A percentile compares a stretch with the other conserved stretches of the same genome.
These are phyloP conservation scores for Fusarium sp. DNA, from an alignment of 2,329 filamentous ascomycete genomes.

Conservation along the genomic window DNA sequence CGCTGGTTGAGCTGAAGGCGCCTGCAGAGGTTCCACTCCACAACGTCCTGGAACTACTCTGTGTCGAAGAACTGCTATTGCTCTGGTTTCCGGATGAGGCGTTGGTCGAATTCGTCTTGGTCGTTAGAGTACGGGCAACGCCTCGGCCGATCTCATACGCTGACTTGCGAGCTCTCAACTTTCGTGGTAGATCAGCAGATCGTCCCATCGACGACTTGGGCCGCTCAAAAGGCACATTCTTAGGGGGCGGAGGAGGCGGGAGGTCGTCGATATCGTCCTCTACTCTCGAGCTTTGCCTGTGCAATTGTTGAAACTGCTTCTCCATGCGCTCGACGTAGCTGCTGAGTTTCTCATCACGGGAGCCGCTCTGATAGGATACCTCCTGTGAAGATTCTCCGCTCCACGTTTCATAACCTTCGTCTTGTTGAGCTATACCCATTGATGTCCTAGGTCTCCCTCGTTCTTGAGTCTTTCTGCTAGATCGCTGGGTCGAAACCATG, in stretches of 20 bases:
- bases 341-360: constrained; percentile 68
- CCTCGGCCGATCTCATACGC: constrained; percentile 77
- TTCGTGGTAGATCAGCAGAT: constrained; percentile 52
- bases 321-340: constrained; percentile 96
- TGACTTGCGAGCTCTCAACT: constrained; percentile 71
- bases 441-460: constrained; percentile 69
- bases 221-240: constrained; percentile 59
- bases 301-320: constrained; percentile 75
- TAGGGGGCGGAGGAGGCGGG: constrained; percentile 67
- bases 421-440: constrained; percentile 69
- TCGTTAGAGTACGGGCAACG: constrained; percentile 82
- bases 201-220: constrained; percentile 67
- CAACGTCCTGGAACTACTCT: constrained; percentile 81
- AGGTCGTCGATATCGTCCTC: constrained; percentile 56
- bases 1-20: constrained; percentile 92
- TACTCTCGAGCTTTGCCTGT: constrained; percentile 63
- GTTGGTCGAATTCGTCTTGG: constrained; percentile 83
- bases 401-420: constrained; percentile 68
- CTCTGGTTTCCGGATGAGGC: constrained; percentile 77
- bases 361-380: constrained; percentile 52
- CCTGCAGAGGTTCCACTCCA: constrained; percentile 95
- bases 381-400: constrained; percentile 62
- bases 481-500: constrained; percentile 50
- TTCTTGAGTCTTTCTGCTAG: constrained; percentile 42
- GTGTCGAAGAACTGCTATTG: constrained; percentile 75